Base-by-base conservation (phyloP, 306 rosid genomes). In the Gastrolobium villosum region DNA sequence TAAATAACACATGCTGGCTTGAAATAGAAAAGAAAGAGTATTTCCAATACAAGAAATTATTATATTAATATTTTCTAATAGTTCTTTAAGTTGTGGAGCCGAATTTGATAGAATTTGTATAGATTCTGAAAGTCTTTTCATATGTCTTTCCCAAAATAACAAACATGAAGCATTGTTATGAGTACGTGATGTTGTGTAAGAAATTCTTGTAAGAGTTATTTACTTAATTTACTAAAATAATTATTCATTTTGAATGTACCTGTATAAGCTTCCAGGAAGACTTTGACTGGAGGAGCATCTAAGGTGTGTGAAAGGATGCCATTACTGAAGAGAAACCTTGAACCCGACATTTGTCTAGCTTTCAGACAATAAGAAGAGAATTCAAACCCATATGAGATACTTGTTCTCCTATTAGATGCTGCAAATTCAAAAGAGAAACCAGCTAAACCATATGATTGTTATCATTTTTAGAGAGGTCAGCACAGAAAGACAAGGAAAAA, bases 151-250 rank as follows among this genome's bases (percentile, higher is more conserved):
- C n/a, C n/a, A n/a, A n/a, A n/a, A 89, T 79, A 91, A 69, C 34
- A 91, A 68, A 74, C 72, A 62, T 6, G 93, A 86, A 13, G 88
- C 96, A 70, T 77, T 75, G 76, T 81, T 68, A 76, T 86, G 87
- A 60, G 96, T 84, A 20, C 96, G 93, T 10, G 96, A 63, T 11
- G 96, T 91, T 5, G 96, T 91, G 83, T 91, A 91, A 43, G 93
- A 31, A 49, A 31, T 31, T 41, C 1, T 15, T 43, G 40, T 1
- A 10, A 64, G 10, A 28, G 15, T 44, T 32, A 4, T 5, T 1
- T 20, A 20, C 26, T 20, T 20, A 20, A 20, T 20, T 5, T 39
- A 5, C 32, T 7, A 69, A 6, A 14, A 41, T 26, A n/a, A n/a
- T n/a, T n/a, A 36, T 8, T 68, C 52, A 35, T 13, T 74, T 53